Evolutionary conservation across 2,329 filamentous ascomycete species (phyloP).

Genomic region (Byssoonygena ceratinophila): DNA sequence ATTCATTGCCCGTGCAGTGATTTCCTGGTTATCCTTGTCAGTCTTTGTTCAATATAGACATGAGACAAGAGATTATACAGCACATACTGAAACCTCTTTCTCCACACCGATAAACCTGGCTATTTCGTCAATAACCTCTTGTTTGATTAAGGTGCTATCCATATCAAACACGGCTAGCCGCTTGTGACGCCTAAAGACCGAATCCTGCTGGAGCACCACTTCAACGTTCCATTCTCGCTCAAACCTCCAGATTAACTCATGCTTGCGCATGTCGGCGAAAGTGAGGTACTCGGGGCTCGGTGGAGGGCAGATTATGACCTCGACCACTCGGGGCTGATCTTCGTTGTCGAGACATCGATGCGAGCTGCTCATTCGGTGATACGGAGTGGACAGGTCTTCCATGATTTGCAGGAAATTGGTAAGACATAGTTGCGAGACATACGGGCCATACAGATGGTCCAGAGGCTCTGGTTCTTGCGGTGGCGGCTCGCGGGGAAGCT

Average conservation of each 20-base stretch:
- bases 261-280: constrained; percentile 61
- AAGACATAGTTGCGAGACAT: constrained; percentile 45
- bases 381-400: constrained; percentile 39
- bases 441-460: constrained; percentile 46
- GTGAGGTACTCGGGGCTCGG: constrained; percentile 40
- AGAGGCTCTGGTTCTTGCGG: constrained; percentile 45
- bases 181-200: constrained; percentile 65
- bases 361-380: constrained; percentile 40
- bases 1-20: constrained; percentile 89
- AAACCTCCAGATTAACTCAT: constrained; percentile 72
- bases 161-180: constrained; percentile 93
- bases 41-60: constrained; percentile 7
- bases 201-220: constrained; percentile 64
- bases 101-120: constrained; percentile 76
- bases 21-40: constrained; percentile 41
- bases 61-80: background rate
- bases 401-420: constrained; percentile 47
- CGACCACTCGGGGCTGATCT: constrained; percentile 42
- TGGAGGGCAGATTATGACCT: constrained; percentile 43
- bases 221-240: constrained; percentile 85
- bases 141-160: constrained; percentile 94
- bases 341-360: constrained; percentile 41
- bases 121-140: constrained; percentile 95
- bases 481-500: constrained; percentile 46
- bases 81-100: constrained; percentile 57